Percentiles rank a stretch among this genome's conserved stretches.
Evolutionary conservation across 2,329 filamentous ascomycete species (phyloP).

Genomic region (Colletotrichum agaves): DNA sequence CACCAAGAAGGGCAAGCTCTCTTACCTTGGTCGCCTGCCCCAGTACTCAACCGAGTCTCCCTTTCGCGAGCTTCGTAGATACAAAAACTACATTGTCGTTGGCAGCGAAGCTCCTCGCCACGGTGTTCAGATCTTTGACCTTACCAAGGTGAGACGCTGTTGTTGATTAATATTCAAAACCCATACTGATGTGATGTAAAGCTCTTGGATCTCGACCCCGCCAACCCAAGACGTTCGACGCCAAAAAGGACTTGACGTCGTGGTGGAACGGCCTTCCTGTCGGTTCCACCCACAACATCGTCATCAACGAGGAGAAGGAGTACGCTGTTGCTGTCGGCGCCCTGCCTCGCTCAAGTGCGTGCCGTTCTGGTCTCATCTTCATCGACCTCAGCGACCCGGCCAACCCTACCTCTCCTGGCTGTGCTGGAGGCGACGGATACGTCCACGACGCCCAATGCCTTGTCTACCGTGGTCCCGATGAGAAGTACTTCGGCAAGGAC

Average conservation of each 20-base stretch:
- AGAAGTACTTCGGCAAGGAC: conserved; percentile 54
- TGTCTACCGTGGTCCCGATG: conserved; percentile 60
- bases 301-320: conserved; percentile 56
- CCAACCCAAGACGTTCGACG: conserved; percentile 46
- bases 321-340: conserved; percentile 56
- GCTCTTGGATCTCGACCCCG: conserved; percentile 56
- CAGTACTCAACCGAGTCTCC: conserved; percentile 43
- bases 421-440: conserved; percentile 56
- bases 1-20: conserved; percentile 51
- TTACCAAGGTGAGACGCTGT: conserved; percentile 48
- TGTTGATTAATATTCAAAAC: neutral
- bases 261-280: conserved; percentile 44
- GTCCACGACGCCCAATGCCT: conserved; percentile 64
- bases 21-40: conserved; percentile 54
- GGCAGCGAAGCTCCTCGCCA: conserved; percentile 57
- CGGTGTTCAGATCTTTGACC: conserved; percentile 70
- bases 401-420: conserved; percentile 60
- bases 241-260: conserved; percentile 46
- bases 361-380: conserved; percentile 62
- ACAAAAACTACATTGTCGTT: conserved; percentile 47
- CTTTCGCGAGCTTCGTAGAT: conserved; percentile 50
- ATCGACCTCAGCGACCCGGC: conserved; percentile 63
- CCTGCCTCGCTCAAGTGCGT: conserved; percentile 50
- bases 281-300: conserved; percentile 59
- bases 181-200: conserved; percentile 39